phyloP scores from a whole-genome alignment of 2,329 filamentous ascomycete genomes.

The Hyphodiscus sp. region DNA sequence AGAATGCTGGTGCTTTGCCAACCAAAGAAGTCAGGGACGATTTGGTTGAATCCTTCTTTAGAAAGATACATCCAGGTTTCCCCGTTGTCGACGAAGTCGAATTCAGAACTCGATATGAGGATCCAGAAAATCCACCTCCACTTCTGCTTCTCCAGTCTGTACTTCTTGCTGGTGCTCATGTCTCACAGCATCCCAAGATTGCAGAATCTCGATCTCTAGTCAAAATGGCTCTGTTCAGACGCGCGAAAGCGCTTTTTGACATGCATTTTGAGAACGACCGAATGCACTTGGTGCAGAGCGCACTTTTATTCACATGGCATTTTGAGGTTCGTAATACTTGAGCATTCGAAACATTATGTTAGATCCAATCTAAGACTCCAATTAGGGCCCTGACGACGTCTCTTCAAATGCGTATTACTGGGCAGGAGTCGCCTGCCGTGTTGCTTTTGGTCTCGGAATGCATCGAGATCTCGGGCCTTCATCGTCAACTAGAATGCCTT shows the following conservation, averaged over 20 bases:
- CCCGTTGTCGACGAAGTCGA: conserved; percentile 21
- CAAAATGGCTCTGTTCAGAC: conserved; percentile 23
- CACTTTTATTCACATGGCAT: conserved; percentile 27
- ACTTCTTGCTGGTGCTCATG: conserved; percentile 25
- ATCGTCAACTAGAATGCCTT: conserved; percentile 3
- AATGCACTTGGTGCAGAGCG: conserved; percentile 23
- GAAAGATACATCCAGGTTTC: conserved; percentile 19
- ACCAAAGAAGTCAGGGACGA: conserved; percentile 21
- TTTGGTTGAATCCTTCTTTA: conserved; percentile 22
- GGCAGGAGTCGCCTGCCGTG: conserved; percentile 25
- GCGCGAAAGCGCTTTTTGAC: conserved; percentile 26
- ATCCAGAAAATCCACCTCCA: conserved; percentile 19
- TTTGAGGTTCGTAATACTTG: conserved; percentile 6
- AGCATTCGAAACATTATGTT: background rate
- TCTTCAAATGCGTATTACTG: conserved; percentile 24
- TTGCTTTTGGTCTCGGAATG: conserved; percentile 26
- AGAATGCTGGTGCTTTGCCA: conserved; percentile 13
- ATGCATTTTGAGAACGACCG: conserved; percentile 26
- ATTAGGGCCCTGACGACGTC: conserved; percentile 13
- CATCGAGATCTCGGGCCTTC: conserved; percentile 17
- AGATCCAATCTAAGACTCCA: background rate
- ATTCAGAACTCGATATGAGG: conserved; percentile 13
- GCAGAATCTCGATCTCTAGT: conserved; percentile 16
- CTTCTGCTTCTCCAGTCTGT: conserved; percentile 28
- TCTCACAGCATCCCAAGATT: conserved; percentile 21